Evolutionary conservation across 176 grass and related monocot species (phyloP), one percentile per base, ranked within the genome.

Genomic region (Alopecurus myosuroides): DNA sequence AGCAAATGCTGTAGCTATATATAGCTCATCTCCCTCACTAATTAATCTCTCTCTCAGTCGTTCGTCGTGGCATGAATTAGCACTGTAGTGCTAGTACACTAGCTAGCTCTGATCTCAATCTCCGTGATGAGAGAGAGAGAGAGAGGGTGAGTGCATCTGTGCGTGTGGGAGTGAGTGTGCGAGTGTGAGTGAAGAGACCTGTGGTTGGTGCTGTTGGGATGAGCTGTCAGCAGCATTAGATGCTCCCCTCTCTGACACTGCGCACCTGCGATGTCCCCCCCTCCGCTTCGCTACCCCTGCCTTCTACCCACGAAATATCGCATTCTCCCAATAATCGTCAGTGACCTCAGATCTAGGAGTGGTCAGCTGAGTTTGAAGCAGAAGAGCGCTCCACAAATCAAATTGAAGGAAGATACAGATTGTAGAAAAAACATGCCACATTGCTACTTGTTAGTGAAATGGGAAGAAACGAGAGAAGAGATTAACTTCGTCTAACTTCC

Each of bases 201-300:
- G 85, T 84, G 81, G 89, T 81, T 91, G 80, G 85, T 82, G 82
- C 82, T 91, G 92, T 66, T 91, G 87, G 92, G 83, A 78, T 90
- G 93, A 92, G 90, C 88, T 95, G 88, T 89, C 90, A 85, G 74
- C 83, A 90, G 93, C 93, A 95, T 88, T 95, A 95, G 90, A 95
- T 95, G 93, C 93, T 87, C 83, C 84, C 77, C 80, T 40, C 69
- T 79, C 85, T 90, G 88, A 90, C 89, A 84, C 88, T 66, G 64
- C 83, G 80, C 88, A 95, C 90, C 90, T 92, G 85, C 90, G 68
- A 74, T 95, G 93, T 92, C 83, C 75, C 77, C 77, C 84, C 71
- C 15, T 17, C 60, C 75, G 82, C 85, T 88, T 17, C 85, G 64
- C 81, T 37, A 19, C 79, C 65, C 65, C n/a, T 17, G 20, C 11